Evolutionary conservation across 2,329 filamentous ascomycete species (phyloP), one percentile per base, ranked within the genome.

Genomic region (Aspergillus novoparasiticus): DNA sequence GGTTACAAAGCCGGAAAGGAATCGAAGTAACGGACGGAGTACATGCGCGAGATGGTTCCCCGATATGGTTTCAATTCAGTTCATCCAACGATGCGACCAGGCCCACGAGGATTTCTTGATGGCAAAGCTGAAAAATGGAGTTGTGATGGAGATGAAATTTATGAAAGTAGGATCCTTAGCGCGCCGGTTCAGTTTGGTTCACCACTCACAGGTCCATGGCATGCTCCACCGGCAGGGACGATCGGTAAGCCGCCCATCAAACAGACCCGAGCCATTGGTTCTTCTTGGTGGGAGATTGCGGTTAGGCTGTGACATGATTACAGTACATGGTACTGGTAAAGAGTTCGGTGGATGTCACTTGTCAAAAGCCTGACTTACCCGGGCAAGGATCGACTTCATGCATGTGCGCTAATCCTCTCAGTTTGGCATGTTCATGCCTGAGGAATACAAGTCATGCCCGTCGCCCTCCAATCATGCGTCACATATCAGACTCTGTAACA

Each of bases 171-270:
- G 30, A 51, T 58, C 34, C 45, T 54, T 58, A 59, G 60, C 48
- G 60, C 39, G 56, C n/a, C 46, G 55, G 57, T 62, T 41, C 64
- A 63, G 61, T 64, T 66, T 61, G 64, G 63, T 64, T 58, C 48
- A 48, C 59, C 61, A 62, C 39, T 64, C 57, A 62, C 48, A 53
- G 50, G 39, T 36, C 43, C 51, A 62, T 61, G 55, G 46, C 36
- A 39, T 53, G 19, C 59, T 63, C 67, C 65, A 66, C 65, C 26
- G 10, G 46, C 57, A 60, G 4, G 48, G 62, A 62, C 65, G 67
- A 69, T 69, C 67, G 62, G 64, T 59, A 66, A 41, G 51, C 58
- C 34, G 57, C 43, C 62, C 60, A 61, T 65, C 60, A 57, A 36
- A 36, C 36, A n/a, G 57, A 46, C 62, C 62, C 64, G 60, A 59